phyloP scores from a whole-genome alignment of 768 basidiomycete species.

The Roridomyces roridus region DNA sequence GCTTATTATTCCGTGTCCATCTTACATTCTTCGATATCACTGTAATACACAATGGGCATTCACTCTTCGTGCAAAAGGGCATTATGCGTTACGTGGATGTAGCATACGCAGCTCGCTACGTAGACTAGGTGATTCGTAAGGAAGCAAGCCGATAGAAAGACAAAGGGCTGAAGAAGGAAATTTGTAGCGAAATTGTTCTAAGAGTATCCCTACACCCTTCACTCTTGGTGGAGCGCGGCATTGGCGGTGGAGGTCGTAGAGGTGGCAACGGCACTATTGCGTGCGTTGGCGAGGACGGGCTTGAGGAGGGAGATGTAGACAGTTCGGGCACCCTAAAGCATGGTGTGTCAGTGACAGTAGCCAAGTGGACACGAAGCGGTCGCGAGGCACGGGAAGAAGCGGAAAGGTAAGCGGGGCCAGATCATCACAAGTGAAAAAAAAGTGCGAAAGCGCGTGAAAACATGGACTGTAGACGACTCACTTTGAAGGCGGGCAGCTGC shows the following conservation, averaged over 20 bases:
- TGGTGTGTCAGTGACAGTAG: constrained; percentile 6
- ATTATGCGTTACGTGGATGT: constrained; percentile 17
- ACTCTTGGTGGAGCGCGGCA: constrained; percentile 52
- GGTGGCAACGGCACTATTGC: constrained; percentile 48
- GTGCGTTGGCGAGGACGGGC: constrained; percentile 76
- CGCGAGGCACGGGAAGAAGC: neutral
- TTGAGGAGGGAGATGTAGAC: constrained; percentile 80
- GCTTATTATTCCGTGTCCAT: constrained; percentile 16
- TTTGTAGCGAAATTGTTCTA: constrained; percentile 16
- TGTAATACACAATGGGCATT: constrained; percentile 17
- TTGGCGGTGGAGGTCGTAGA: constrained; percentile 64
- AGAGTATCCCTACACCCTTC: neutral
- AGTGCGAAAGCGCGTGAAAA: neutral
- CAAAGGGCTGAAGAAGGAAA: neutral
- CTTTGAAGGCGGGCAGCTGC: constrained; percentile 84
- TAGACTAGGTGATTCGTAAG: constrained; percentile 11
- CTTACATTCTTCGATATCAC: constrained; percentile 8
- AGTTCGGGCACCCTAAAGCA: constrained; percentile 79
- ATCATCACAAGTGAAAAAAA: constrained; percentile 20
- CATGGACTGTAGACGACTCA: constrained; percentile 43
- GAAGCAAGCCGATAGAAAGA: neutral
- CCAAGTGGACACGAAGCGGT: neutral
- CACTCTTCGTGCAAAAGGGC: neutral
- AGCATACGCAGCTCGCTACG: constrained; percentile 10
- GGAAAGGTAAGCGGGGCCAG: neutral